Evolutionary conservation across 1,284 basidiomycete species (phyloP).

Genomic region (Takashimella tepidaria): DNA sequence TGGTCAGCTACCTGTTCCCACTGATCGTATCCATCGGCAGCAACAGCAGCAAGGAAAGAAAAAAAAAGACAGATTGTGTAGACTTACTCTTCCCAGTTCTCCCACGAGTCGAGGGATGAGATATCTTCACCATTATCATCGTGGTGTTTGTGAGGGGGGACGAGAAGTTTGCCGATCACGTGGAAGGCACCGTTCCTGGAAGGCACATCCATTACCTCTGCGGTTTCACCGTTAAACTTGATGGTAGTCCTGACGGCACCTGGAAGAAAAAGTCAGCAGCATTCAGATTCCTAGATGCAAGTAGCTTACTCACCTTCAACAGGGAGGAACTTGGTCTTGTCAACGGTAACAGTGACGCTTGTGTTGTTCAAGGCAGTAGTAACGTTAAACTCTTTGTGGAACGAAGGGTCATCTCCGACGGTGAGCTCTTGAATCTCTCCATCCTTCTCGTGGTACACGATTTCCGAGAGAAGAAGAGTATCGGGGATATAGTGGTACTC

Average conservation of each 20-base stretch:
- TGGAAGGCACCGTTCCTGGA: conserved; percentile 60
- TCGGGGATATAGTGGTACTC: conserved; percentile 63
- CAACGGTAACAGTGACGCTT: conserved; percentile 53
- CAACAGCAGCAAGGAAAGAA: not conserved
- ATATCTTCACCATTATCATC: conserved; percentile 36
- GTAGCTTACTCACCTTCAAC: conserved; percentile 37
- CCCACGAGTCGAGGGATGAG: conserved; percentile 50
- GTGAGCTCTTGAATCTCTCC: conserved; percentile 12
- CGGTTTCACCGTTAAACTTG: conserved; percentile 55
- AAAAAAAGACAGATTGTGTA: not conserved
- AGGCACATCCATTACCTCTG: conserved; percentile 54
- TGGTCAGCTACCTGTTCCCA: no score
- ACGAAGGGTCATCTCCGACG: conserved; percentile 46
- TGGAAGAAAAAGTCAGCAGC: conserved; percentile 31
- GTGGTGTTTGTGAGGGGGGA: conserved; percentile 50
- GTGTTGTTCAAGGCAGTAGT: conserved; percentile 54
- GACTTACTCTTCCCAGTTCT: conserved; percentile 58
- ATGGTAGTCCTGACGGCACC: conserved; percentile 50
- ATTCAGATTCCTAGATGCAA: not conserved
- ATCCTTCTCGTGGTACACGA: conserved; percentile 41
- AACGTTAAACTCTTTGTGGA: conserved; percentile 52
- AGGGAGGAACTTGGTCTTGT: conserved; percentile 51
- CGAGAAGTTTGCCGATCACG: conserved; percentile 54
- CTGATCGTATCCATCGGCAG: not conserved
- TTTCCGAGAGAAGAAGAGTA: conserved; percentile 57